These are phyloP conservation scores for Thelonectria rubi DNA, from an alignment of 2,329 filamentous ascomycete species.

Conservation along the genomic window DNA sequence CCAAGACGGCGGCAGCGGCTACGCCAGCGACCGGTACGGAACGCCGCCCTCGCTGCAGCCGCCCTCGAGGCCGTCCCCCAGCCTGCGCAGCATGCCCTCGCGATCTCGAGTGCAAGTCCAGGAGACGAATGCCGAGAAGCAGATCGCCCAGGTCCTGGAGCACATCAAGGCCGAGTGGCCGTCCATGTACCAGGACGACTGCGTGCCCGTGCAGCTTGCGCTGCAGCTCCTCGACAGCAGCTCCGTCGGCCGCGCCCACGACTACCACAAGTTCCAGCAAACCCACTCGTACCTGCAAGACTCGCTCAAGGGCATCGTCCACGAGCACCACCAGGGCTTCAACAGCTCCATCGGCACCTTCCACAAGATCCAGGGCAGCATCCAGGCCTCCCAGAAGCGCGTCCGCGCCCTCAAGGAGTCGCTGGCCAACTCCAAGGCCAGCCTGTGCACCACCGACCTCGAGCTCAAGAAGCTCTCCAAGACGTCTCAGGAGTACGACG, in stretches of 20 bases:
- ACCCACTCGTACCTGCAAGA: constrained; percentile 91
- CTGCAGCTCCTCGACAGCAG: constrained; percentile 93
- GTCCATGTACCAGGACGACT: constrained; percentile 87
- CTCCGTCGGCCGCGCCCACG: constrained; percentile 89
- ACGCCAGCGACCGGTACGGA: constrained; percentile 55
- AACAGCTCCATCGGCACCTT: constrained; percentile 99
- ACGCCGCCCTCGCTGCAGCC: constrained; percentile 46
- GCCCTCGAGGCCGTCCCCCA: constrained; percentile 22
- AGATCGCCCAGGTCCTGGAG: constrained; percentile 74
- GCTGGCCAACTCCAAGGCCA: constrained; percentile 81
- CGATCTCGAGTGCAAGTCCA: constrained; percentile 50
- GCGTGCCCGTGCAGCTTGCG: constrained; percentile 92
- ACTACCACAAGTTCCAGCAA: constrained; percentile 84
- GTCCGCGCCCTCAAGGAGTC: constrained; percentile 85
- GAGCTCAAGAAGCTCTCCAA: constrained; percentile 91
- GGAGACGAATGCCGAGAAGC: constrained; percentile 62
- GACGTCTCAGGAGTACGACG: constrained; percentile 89
- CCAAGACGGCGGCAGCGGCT: constrained; percentile 50
- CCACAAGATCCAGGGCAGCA: constrained; percentile 96
- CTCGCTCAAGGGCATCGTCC: constrained; percentile 92
- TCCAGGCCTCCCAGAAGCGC: constrained; percentile 85
- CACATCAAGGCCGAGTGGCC: constrained; percentile 91
- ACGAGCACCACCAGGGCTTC: constrained; percentile 98
- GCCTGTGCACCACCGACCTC: constrained; percentile 84
- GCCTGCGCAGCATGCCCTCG: constrained; percentile 49